A percentile compares a stretch with the other conserved stretches of the same genome.
Evolutionary conservation across 306 rosid genomes (phyloP).

Genomic region (Cucurbita maxima): DNA sequence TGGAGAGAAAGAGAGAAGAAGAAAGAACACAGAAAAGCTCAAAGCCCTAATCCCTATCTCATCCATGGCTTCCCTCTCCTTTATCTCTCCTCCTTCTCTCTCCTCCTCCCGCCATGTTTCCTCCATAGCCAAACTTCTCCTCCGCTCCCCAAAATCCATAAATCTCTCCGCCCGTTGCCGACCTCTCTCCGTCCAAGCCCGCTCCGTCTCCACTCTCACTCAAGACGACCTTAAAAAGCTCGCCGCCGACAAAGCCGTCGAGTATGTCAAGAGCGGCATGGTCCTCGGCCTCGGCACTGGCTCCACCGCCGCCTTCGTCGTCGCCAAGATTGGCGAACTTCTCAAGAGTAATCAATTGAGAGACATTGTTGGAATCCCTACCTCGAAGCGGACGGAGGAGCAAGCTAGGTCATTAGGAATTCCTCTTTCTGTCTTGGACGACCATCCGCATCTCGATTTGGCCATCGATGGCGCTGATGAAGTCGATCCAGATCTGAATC

Average conservation of each 20-base stretch:
- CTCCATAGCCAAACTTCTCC: constrained; percentile 27
- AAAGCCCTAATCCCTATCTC: not conserved
- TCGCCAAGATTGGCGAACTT: constrained; percentile 64
- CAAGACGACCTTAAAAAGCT: constrained; percentile 80
- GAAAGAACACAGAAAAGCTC: not conserved
- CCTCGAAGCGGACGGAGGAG: constrained; percentile 58
- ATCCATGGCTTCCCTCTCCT: constrained; percentile 20
- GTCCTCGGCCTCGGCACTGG: constrained; percentile 82
- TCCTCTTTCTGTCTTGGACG: constrained; percentile 55
- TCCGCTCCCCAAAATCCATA: constrained; percentile 14
- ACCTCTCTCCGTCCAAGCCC: constrained; percentile 30
- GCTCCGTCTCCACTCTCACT: constrained; percentile 32
- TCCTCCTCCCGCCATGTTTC: constrained; percentile 35
- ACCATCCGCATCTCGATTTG: constrained; percentile 54
- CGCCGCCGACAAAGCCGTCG: constrained; percentile 85
- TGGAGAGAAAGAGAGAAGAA: not conserved
- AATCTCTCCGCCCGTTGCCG: constrained; percentile 24
- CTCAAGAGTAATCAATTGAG: constrained; percentile 43
- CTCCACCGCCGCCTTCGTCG: constrained; percentile 74
- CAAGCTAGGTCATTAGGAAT: constrained; percentile 59
- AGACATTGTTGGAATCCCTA: constrained; percentile 64
- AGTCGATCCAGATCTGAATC: constrained; percentile 54
- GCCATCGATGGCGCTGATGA: constrained; percentile 88
- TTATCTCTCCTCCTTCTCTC: constrained; percentile 36
- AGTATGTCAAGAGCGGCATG: constrained; percentile 71